Evolutionary conservation across 148 eudicot species (phyloP).

Genomic region (Polygonum aviculare): DNA sequence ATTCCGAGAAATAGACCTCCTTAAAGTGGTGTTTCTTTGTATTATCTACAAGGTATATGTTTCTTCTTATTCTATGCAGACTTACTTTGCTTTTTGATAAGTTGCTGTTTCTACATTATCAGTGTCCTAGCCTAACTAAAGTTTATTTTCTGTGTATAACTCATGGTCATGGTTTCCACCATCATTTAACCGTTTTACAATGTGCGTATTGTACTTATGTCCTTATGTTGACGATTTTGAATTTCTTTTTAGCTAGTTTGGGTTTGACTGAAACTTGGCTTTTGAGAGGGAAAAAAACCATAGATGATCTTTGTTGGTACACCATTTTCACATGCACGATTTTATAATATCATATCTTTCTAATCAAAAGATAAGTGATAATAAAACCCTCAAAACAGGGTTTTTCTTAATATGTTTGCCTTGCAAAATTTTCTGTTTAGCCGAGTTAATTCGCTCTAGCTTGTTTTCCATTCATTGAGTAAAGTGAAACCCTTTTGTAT

Average conservation of each 20-base stretch:
- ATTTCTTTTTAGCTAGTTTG: neutral
- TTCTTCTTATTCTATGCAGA: conserved; percentile 5
- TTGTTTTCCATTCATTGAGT: neutral
- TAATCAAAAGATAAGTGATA: neutral
- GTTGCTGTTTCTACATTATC: neutral
- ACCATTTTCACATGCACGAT: neutral
- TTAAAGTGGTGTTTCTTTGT: conserved; percentile 7
- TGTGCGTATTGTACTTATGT: no score
- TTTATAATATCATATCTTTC: no score
- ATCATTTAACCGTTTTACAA: no score
- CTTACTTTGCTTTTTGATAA: no score
- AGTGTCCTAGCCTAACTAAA: neutral
- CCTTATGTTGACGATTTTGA: neutral
- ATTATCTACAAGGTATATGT: neutral
- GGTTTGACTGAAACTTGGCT: neutral
- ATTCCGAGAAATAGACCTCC: conserved; percentile 47
- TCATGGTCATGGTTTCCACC: neutral
- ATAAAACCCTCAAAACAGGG: neutral
- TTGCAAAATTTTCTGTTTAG: neutral
- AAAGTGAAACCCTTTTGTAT: neutral
- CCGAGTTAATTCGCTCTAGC: neutral
- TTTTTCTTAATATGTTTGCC: neutral
- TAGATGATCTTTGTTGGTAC: neutral
- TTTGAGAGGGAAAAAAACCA: no score
- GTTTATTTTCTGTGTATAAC: neutral